Percentiles rank a stretch among this genome's conserved stretches.
phyloP scores from a whole-genome alignment of 2,329 filamentous ascomycete genomes.

The Trichoderma guizhouense region DNA sequence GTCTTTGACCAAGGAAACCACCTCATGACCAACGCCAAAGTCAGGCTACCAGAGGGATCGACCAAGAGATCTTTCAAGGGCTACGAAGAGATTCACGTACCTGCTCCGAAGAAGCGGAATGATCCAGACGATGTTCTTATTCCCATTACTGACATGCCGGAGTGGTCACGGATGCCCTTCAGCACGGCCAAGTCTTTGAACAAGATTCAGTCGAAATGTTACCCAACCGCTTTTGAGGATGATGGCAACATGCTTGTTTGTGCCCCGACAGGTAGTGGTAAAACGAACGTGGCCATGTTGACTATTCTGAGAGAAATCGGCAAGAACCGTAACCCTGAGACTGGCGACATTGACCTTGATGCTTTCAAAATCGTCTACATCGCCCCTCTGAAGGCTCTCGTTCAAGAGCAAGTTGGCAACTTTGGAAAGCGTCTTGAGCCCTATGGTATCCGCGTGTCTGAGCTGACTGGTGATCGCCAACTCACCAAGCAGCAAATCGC shows the following conservation, averaged over 20 bases:
- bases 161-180: slow-evolving; percentile 87
- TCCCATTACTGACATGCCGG: slow-evolving; percentile 81
- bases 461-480: slow-evolving; percentile 94
- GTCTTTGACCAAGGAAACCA: slow-evolving; percentile 98
- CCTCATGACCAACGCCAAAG: slow-evolving; percentile 98
- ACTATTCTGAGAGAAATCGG: slow-evolving; percentile 94
- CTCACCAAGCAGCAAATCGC: slow-evolving; percentile 98
- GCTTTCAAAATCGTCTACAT: slow-evolving; percentile 99
- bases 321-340: slow-evolving; percentile 84
- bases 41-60: slow-evolving; percentile 88
- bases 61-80: slow-evolving; percentile 96
- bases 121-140: slow-evolving; percentile 78
- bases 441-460: slow-evolving; percentile 89
- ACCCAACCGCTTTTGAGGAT: slow-evolving; percentile 81
- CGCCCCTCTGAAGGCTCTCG: slow-evolving; percentile 88
- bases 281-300: slow-evolving; percentile 98
- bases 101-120: slow-evolving; percentile 81
- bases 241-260: slow-evolving; percentile 98
- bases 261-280: slow-evolving; percentile 93
- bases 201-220: slow-evolving; percentile 93
- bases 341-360: slow-evolving; percentile 92
- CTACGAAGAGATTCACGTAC: slow-evolving; percentile 97
- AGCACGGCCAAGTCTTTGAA: slow-evolving; percentile 84
- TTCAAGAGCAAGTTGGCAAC: slow-evolving; percentile 97
- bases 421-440: slow-evolving; percentile 87